Conservation (phyloP, 768 basidiomycete species). For the Tephrocybe sp. region DNA sequence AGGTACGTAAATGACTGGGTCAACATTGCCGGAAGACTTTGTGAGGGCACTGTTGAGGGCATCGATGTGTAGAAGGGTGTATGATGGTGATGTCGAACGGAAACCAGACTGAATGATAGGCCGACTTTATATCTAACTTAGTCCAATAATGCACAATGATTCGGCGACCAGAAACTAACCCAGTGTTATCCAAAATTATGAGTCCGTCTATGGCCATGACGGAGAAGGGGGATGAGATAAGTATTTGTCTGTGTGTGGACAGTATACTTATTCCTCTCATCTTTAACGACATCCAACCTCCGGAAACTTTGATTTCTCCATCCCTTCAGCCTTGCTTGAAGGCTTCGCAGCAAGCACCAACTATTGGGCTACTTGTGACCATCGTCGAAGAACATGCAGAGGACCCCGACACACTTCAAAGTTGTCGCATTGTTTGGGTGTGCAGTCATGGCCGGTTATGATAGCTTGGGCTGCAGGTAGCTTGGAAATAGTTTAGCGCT, state of each 20-base stretch:
- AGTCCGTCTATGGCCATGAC: slow-evolving; percentile 78
- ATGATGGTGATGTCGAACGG: slow-evolving; percentile 69
- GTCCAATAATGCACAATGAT: slow-evolving; percentile 14
- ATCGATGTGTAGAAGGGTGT: slow-evolving; percentile 85
- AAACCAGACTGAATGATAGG: slow-evolving; percentile 92
- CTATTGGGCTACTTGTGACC: too few species aligned
- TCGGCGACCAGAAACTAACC: slow-evolving; percentile 42
- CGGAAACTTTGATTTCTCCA: background rate
- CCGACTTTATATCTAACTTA: slow-evolving; percentile 37
- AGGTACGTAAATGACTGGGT: slow-evolving; percentile 72
- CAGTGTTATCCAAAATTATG: slow-evolving; percentile 72
- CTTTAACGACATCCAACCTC: background rate
- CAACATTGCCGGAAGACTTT: slow-evolving; percentile 54
- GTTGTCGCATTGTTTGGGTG: too few species aligned
- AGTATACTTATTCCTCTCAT: background rate
- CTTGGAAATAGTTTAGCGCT: too few species aligned
- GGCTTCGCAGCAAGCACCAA: too few species aligned
- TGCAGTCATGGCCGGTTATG: too few species aligned
- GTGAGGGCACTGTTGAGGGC: slow-evolving; percentile 72
- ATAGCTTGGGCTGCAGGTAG: too few species aligned
- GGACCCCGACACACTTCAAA: too few species aligned
- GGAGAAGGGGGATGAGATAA: background rate
- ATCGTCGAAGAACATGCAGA: too few species aligned
- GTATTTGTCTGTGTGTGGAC: slow-evolving; percentile 12
- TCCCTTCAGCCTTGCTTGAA: background rate